Conservation (phyloP, 2,329 filamentous ascomycete genomes). For the Fusarium protoensiforme region DNA sequence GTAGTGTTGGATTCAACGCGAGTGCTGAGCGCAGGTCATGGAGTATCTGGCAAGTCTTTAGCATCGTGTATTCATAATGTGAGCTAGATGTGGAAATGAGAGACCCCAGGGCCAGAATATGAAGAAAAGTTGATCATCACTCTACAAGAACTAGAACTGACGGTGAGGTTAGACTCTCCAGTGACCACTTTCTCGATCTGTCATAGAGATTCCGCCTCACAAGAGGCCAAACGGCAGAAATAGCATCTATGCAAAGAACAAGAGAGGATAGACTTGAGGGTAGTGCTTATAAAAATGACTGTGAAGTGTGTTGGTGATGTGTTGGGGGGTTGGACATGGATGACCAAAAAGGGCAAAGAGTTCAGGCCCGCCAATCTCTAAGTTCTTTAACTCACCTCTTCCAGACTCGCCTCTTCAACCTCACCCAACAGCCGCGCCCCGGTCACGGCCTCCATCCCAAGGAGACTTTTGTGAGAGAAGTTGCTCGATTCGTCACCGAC, state of each 20-base stretch:
- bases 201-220: too few species aligned
- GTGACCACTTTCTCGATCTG: too few species aligned
- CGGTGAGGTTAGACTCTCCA: neutral
- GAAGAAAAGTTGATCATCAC: constrained; percentile 14
- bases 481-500: neutral
- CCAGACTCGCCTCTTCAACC: constrained; percentile 66
- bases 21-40: constrained; percentile 40
- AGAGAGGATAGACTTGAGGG: too few species aligned
- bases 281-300: neutral
- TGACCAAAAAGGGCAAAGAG: constrained; percentile 15
- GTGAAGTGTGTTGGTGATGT: constrained; percentile 24
- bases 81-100: neutral
- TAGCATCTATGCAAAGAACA: neutral
- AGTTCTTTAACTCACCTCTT: constrained; percentile 62
- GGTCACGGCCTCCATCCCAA: constrained; percentile 52
- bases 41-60: constrained; percentile 38
- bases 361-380: constrained; percentile 16
- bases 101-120: neutral
- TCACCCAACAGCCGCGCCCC: constrained; percentile 65
- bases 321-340: neutral
- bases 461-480: neutral
- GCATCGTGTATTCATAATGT: neutral
- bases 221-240: neutral
- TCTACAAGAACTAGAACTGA: neutral
- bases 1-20: constrained; percentile 30